A percentile compares a stretch with the other conserved stretches of the same genome.
phyloP scores from a whole-genome alignment of 345 rosid genomes.

The Excoecaria agallocha region DNA sequence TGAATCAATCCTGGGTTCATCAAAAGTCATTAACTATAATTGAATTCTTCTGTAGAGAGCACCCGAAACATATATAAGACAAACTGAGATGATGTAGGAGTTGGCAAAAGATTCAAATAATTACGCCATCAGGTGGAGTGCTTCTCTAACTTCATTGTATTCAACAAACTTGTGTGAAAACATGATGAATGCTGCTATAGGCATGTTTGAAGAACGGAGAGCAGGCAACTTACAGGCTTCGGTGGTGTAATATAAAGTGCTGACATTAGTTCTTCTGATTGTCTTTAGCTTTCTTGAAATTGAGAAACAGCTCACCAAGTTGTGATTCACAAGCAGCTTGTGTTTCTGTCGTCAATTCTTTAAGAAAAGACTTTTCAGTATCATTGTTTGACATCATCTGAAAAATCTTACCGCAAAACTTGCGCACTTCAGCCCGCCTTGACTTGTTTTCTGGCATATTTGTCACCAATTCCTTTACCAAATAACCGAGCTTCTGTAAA shows the following conservation, averaged over 20 bases:
- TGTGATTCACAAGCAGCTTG: conserved; percentile 63
- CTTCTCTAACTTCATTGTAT: background rate
- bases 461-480: conserved; percentile 52
- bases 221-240: background rate
- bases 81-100: background rate
- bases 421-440: conserved; percentile 62
- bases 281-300: conserved; percentile 42
- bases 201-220: background rate
- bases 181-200: background rate
- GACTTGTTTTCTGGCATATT: conserved; percentile 71
- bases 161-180: background rate
- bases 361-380: conserved; percentile 56
- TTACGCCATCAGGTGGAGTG: background rate
- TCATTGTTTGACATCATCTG: conserved; percentile 48
- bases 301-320: conserved; percentile 55
- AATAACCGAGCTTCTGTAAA: conserved; percentile 44
- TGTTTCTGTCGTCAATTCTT: conserved; percentile 47
- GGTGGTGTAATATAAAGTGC: background rate
- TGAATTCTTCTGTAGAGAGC: conserved; percentile 6
- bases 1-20: background rate
- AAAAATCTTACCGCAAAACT: conserved; percentile 58
- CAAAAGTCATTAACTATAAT: background rate
- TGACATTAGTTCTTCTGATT: conserved; percentile 3
- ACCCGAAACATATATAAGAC: background rate
- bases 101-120: background rate